Evolutionary conservation across 108 stramenopile genomes (phyloP).

Genomic region (Pseudonitzschia multistriata): DNA sequence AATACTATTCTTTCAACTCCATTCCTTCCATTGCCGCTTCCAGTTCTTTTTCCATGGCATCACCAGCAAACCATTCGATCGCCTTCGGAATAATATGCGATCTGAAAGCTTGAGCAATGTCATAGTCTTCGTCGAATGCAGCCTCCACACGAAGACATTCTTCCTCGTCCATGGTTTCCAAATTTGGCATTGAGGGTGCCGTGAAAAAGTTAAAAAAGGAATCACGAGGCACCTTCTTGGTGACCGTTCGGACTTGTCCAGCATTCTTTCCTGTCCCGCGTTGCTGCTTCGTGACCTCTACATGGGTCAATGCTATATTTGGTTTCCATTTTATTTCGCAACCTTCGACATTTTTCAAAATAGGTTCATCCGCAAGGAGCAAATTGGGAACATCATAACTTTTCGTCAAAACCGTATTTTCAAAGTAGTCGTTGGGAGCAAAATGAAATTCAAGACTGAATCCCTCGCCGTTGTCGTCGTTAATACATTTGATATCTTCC

Average conservation of each 20-base stretch:
- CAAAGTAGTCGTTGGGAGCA: constrained; percentile 82
- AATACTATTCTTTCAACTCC: not conserved
- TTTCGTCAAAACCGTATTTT: constrained; percentile 84
- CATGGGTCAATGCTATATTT: constrained; percentile 58
- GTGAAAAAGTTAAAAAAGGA: constrained; percentile 93
- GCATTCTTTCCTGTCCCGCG: constrained; percentile 78
- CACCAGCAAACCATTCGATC: constrained; percentile 91
- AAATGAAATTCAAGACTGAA: constrained; percentile 89
- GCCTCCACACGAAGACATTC: constrained; percentile 78
- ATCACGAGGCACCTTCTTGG: constrained; percentile 67
- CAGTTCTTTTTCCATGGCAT: constrained; percentile 50
- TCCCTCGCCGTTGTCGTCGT: constrained; percentile 78
- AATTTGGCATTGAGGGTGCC: constrained; percentile 64
- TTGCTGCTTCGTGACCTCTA: constrained; percentile 76
- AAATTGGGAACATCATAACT: constrained; percentile 90
- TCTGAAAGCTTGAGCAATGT: constrained; percentile 87
- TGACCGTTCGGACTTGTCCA: constrained; percentile 80
- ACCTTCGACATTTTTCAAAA: constrained; percentile 83
- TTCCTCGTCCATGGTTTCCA: constrained; percentile 76
- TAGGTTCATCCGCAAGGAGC: constrained; percentile 87
- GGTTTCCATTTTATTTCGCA: constrained; percentile 85
- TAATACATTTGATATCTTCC: constrained; percentile 66
- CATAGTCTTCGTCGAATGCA: constrained; percentile 88
- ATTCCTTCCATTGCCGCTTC: constrained; percentile 33
- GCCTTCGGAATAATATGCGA: constrained; percentile 88